Evolutionary conservation across 75 land plant species (phyloP).

Genomic region (Sequoiadendron giganteum): DNA sequence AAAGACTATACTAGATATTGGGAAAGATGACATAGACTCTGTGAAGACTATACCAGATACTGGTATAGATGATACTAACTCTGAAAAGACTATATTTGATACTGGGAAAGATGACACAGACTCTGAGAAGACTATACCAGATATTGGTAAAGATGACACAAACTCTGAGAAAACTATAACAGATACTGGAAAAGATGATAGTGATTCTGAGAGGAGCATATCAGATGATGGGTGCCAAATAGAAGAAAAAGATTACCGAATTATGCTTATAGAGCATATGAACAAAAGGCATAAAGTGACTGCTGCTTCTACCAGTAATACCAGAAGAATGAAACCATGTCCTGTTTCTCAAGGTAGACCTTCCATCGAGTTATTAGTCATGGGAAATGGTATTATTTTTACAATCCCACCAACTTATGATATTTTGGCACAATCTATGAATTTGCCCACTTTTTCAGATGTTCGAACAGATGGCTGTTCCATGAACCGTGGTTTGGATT

Average conservation of each 20-base stretch:
- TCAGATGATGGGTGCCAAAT: neutral
- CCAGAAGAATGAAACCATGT: neutral
- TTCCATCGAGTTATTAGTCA: slow-evolving; percentile 31
- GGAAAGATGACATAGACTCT: no score
- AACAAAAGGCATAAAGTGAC: neutral
- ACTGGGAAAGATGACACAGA: neutral
- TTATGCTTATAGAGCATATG: neutral
- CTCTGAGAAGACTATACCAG: no score
- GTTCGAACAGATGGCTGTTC: slow-evolving; percentile 55
- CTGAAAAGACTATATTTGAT: neutral
- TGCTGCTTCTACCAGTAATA: neutral
- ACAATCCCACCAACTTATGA: slow-evolving; percentile 80
- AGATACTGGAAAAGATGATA: neutral
- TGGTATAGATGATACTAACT: no score
- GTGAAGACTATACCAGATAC: no score
- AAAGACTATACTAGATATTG: no score
- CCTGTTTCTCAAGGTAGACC: neutral
- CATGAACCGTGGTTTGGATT: slow-evolving; percentile 57
- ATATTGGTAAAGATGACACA: neutral
- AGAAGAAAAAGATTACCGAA: neutral
- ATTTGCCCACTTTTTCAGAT: slow-evolving; percentile 69
- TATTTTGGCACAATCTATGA: slow-evolving; percentile 46
- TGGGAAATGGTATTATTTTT: slow-evolving; percentile 74
- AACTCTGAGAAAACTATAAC: neutral
- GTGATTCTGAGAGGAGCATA: neutral